Conservation (phyloP, 2,329 filamentous ascomycete genomes). For the Pestalotiopsis sp. region DNA sequence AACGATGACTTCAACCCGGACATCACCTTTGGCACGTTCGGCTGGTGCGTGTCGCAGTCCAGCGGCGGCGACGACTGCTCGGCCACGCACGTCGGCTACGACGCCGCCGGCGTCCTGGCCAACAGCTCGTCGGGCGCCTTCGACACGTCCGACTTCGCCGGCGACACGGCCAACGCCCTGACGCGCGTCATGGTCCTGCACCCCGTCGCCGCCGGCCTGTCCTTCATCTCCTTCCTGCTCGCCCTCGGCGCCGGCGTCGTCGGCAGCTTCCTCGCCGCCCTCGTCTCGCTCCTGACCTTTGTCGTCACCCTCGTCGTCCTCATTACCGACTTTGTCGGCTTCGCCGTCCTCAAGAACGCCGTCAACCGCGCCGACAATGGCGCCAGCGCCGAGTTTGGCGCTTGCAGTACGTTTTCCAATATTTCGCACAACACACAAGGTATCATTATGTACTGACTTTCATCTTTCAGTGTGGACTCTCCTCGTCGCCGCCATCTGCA, state of each 20-base stretch:
- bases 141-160: conserved; percentile 36
- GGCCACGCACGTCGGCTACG: conserved; percentile 27
- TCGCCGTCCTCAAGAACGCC: conserved; percentile 35
- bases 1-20: conserved; percentile 21
- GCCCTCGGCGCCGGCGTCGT: conserved; percentile 44
- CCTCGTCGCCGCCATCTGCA: conserved; percentile 56
- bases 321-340: conserved; percentile 46
- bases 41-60: conserved; percentile 38
- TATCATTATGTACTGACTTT: background rate
- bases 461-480: conserved; percentile 55
- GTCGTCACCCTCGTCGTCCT: conserved; percentile 44
- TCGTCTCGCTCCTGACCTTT: conserved; percentile 42
- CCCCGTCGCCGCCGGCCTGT: conserved; percentile 38
- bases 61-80: conserved; percentile 25
- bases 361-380: conserved; percentile 21
- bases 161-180: conserved; percentile 39
- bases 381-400: conserved; percentile 48
- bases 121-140: conserved; percentile 18
- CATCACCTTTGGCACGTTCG: conserved; percentile 47
- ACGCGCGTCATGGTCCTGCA: conserved; percentile 44
- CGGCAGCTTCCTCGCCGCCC: conserved; percentile 41
- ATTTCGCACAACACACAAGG: background rate
- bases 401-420: conserved; percentile 32
- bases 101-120: conserved; percentile 24
- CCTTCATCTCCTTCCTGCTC: conserved; percentile 49